Percentiles rank a stretch among this genome's conserved stretches.
phyloP scores from a whole-genome alignment of 208 protist species.

The Trypanosoma avium region DNA sequence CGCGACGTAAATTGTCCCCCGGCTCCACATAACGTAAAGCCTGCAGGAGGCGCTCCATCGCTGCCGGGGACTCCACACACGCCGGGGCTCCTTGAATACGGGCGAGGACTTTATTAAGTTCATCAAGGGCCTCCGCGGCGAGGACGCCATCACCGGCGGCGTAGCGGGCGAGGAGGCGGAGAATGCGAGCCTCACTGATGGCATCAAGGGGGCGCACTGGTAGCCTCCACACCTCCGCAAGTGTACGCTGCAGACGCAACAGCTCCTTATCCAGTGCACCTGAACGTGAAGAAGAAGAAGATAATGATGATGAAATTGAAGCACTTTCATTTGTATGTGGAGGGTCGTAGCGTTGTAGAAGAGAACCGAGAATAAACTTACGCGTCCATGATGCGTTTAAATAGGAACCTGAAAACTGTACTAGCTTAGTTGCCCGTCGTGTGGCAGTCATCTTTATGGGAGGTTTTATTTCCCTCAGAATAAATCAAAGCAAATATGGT shows the following conservation, averaged over 20 bases:
- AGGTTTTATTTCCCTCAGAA: too few species aligned
- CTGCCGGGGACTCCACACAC: conserved; percentile 39
- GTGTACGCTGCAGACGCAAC: conserved; percentile 54
- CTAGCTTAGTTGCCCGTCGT: conserved; percentile 16
- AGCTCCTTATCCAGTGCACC: conserved; percentile 42
- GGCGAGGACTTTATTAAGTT: conserved; percentile 45
- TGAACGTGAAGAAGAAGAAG: background rate
- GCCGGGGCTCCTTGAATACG: conserved; percentile 49
- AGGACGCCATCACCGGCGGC: conserved; percentile 63
- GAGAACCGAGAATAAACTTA: conserved; percentile 74
- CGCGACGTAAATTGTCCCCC: conserved; percentile 72
- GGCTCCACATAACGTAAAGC: conserved; percentile 54
- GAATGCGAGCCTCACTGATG: conserved; percentile 67
- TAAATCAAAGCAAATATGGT: too few species aligned
- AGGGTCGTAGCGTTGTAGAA: conserved; percentile 73
- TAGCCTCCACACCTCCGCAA: conserved; percentile 60
- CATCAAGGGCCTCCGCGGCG: conserved; percentile 52
- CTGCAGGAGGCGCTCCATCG: conserved; percentile 66
- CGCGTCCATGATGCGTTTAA: conserved; percentile 61
- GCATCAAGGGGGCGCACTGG: conserved; percentile 59
- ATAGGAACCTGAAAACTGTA: conserved; percentile 73
- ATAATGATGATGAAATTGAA: background rate
- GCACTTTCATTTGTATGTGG: background rate
- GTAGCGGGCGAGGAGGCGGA: conserved; percentile 78
- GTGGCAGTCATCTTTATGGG: conserved; percentile 8